Evolutionary conservation across 106 monocot species (phyloP).

Genomic region (Narthecium ossifragum): DNA sequence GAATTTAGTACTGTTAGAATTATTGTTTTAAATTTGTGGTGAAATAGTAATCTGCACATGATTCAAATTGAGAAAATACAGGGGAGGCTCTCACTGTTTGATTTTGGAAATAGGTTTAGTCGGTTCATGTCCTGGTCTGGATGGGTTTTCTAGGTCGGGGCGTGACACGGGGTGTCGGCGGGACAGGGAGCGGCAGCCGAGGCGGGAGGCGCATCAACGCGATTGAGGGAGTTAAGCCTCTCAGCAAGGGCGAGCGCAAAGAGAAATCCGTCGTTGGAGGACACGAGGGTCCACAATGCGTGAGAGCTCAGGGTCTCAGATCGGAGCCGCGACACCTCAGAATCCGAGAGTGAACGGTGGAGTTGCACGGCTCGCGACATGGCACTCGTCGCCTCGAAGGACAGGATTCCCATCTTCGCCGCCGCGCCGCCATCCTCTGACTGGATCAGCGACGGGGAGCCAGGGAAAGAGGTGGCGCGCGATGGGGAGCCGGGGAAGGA

Average conservation of each 20-base stretch:
- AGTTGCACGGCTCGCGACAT: constrained; percentile 76
- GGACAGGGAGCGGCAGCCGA: constrained; percentile 78
- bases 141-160: too few species aligned
- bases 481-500: too few species aligned
- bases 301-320: constrained; percentile 31
- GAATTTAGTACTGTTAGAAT: too few species aligned
- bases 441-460: background rate
- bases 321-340: constrained; percentile 34
- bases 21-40: too few species aligned
- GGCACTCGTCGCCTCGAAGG: constrained; percentile 83
- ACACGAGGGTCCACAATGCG: constrained; percentile 48
- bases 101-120: too few species aligned
- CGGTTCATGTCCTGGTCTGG: too few species aligned
- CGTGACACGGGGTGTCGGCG: constrained; percentile 26
- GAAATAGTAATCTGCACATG: too few species aligned
- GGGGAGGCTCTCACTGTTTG: too few species aligned
- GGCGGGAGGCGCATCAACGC: constrained; percentile 69
- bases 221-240: constrained; percentile 79
- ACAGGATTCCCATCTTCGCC: constrained; percentile 64
- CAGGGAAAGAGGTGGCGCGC: too few species aligned
- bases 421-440: background rate
- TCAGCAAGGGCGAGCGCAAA: constrained; percentile 64
- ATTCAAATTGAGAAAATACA: too few species aligned
- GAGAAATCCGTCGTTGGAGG: constrained; percentile 37
- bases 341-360: constrained; percentile 67